These are phyloP conservation scores for Eucalyptus regnans DNA, from an alignment of 345 rosid species.

Conservation along the genomic window DNA sequence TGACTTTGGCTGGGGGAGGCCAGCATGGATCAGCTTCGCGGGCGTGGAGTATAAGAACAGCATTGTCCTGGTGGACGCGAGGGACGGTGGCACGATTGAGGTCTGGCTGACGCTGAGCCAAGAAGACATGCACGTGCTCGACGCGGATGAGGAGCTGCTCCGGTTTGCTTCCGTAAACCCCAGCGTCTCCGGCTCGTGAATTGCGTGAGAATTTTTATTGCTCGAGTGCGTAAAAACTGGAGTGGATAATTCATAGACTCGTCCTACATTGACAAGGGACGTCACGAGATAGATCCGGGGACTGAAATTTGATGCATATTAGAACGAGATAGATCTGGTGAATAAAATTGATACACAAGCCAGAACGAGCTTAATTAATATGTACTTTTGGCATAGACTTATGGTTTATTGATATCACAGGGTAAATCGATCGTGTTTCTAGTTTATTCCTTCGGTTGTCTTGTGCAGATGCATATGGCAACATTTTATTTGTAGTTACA, in stretches of 20 bases:
- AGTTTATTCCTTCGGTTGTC: not conserved
- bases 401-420: not conserved
- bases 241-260: not conserved
- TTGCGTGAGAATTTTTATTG: not conserved
- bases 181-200: not conserved
- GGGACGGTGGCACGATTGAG: conserved; percentile 6
- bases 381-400: not conserved
- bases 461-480: not conserved
- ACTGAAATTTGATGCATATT: not conserved
- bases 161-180: not conserved
- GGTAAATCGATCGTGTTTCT: not conserved
- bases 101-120: conserved; percentile 8
- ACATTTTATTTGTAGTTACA: not conserved
- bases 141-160: conserved; percentile 2
- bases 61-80: not conserved
- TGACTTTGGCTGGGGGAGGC: conserved; percentile 28
- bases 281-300: not conserved
- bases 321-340: not conserved
- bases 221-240: not conserved
- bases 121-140: conserved; percentile 10
- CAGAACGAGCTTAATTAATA: not conserved
- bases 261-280: not conserved
- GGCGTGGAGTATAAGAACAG: not conserved
- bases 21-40: conserved; percentile 6
- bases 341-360: not conserved